Conservation (phyloP, 768 basidiomycete species). For the Boletus vinaceobasis region DNA sequence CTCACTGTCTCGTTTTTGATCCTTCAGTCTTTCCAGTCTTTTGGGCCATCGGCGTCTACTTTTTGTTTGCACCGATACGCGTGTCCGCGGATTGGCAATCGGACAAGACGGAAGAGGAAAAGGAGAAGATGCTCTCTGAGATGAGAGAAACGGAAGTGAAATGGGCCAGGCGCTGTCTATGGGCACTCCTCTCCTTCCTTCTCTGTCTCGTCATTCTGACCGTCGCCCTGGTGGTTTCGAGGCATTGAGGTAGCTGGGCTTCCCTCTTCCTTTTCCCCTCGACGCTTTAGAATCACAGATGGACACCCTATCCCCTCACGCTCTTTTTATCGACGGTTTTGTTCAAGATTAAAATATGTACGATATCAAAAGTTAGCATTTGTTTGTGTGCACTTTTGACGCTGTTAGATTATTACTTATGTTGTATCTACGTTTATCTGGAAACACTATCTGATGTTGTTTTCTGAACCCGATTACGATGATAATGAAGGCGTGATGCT, state of each 20-base stretch:
- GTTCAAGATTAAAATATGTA: slow-evolving; percentile 8
- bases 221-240: slow-evolving; percentile 20
- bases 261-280: not conserved
- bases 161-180: slow-evolving; percentile 56
- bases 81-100: slow-evolving; percentile 51
- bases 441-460: not conserved
- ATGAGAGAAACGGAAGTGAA: slow-evolving; percentile 50
- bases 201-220: slow-evolving; percentile 34
- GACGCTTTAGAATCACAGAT: not conserved
- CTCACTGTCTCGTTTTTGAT: not conserved
- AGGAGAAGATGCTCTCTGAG: slow-evolving; percentile 41
- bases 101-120: slow-evolving; percentile 53
- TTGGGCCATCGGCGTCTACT: slow-evolving; percentile 57
- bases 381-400: not conserved
- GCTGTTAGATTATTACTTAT: slow-evolving; percentile 2
- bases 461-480: too few relatives aligned
- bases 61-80: slow-evolving; percentile 52
- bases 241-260: slow-evolving; percentile 18
- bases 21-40: slow-evolving; percentile 56
- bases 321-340: slow-evolving; percentile 3
- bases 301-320: not conserved
- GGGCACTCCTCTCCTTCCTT: slow-evolving; percentile 47
- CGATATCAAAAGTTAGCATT: not conserved
- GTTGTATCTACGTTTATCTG: slow-evolving; percentile 4
- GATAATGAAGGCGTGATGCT: too few relatives aligned